Evolutionary conservation across 106 monocot species (phyloP).

Genomic region (Xerophyta viscosa): DNA sequence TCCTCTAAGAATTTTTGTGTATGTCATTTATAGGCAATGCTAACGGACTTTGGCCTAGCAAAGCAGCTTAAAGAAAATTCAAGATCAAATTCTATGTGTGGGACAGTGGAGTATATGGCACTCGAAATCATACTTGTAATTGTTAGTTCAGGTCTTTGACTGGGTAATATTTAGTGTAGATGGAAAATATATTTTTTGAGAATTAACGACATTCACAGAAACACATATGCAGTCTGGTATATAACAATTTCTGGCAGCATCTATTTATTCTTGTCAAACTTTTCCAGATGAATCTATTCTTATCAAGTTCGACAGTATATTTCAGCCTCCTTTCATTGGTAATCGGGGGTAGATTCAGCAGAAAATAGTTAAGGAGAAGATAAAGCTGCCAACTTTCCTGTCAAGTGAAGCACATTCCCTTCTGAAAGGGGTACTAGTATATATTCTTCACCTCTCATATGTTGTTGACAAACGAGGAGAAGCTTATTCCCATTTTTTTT

Average conservation of each 20-base stretch:
- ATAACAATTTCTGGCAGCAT: not conserved
- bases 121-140: constrained; percentile 91
- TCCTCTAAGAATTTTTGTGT: too few species aligned
- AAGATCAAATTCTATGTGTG: constrained; percentile 97
- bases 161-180: too few species aligned
- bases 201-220: too few species aligned
- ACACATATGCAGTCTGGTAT: too few species aligned
- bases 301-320: too few species aligned
- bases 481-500: too few species aligned
- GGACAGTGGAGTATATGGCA: constrained; percentile 97
- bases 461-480: too few species aligned
- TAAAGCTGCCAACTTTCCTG: constrained; percentile 79
- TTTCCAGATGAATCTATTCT: too few species aligned
- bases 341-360: constrained; percentile 80
- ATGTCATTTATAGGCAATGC: too few species aligned
- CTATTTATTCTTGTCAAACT: too few species aligned
- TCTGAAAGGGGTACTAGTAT: constrained; percentile 66
- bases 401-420: constrained; percentile 84
- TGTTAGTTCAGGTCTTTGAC: too few species aligned
- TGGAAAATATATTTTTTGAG: too few species aligned
- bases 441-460: not conserved
- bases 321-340: constrained; percentile 84
- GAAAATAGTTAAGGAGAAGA: constrained; percentile 88
- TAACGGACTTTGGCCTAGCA: constrained; percentile 97
- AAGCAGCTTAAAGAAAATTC: constrained; percentile 91